These are phyloP conservation scores for Craspedostauros australis DNA, from an alignment of 108 stramenopile species.

Conservation along the genomic window DNA sequence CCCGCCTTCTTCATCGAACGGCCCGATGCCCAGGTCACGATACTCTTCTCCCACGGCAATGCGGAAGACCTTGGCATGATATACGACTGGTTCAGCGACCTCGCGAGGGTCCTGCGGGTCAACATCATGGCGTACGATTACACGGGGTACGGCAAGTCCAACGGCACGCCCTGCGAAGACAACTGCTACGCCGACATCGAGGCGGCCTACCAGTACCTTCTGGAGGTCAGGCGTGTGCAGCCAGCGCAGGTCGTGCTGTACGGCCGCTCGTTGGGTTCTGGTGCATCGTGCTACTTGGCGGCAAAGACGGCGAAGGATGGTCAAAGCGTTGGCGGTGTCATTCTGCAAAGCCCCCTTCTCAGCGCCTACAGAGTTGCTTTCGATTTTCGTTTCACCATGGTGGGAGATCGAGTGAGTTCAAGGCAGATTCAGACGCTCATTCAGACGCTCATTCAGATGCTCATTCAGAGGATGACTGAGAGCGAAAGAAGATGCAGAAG, in stretches of 20 bases:
- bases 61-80: constrained; percentile 93
- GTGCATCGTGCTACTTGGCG: constrained; percentile 93
- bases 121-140: constrained; percentile 98
- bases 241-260: constrained; percentile 91
- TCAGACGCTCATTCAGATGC: too few species aligned
- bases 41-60: constrained; percentile 91
- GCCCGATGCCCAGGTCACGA: constrained; percentile 77
- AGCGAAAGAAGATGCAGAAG: too few species aligned
- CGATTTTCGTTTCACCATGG: constrained; percentile 88
- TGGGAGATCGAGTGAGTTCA: constrained; percentile 89
- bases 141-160: constrained; percentile 82
- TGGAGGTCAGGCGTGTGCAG: constrained; percentile 58
- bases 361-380: constrained; percentile 92
- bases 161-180: constrained; percentile 65
- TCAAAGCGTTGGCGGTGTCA: constrained; percentile 84
- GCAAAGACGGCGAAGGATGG: constrained; percentile 72
- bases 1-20: constrained; percentile 87
- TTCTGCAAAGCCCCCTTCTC: constrained; percentile 90
- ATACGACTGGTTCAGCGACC: constrained; percentile 90
- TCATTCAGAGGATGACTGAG: too few species aligned
- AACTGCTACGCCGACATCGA: constrained; percentile 91
- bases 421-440: too few species aligned
- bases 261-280: constrained; percentile 83
- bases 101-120: constrained; percentile 79
- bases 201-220: constrained; percentile 86